Conservation (phyloP, 2,329 filamentous ascomycete species). For the Beauveria rudraprayagi region DNA sequence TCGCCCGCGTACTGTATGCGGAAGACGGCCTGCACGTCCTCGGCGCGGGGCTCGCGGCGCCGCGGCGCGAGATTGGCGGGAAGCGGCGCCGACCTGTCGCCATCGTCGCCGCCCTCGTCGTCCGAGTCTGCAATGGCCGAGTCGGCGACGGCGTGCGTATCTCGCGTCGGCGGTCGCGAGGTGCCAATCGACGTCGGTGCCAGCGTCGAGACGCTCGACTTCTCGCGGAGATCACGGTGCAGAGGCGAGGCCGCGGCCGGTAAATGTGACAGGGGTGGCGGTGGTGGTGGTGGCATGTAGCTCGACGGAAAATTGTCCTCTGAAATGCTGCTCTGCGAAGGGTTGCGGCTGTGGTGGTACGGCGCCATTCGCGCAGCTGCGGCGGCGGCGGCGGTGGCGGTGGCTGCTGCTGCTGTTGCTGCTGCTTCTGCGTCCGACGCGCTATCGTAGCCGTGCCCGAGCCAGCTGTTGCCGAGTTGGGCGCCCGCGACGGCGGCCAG, state of each 20-base stretch:
- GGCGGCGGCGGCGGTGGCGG: neutral
- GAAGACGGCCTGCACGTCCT: constrained; percentile 89
- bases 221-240: constrained; percentile 42
- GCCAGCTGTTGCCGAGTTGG: constrained; percentile 31
- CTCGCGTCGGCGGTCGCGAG: constrained; percentile 51
- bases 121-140: constrained; percentile 33
- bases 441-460: constrained; percentile 17
- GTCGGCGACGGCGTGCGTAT: constrained; percentile 27
- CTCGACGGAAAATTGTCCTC: constrained; percentile 31
- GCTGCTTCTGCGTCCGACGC: neutral
- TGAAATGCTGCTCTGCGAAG: constrained; percentile 40
- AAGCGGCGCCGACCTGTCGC: constrained; percentile 12
- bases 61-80: constrained; percentile 27
- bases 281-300: constrained; percentile 29
- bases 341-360: constrained; percentile 32
- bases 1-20: constrained; percentile 85
- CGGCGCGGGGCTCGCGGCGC: constrained; percentile 65
- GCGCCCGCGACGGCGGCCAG: constrained; percentile 72
- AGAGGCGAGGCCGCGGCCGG: constrained; percentile 23
- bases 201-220: constrained; percentile 55
- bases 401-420: neutral
- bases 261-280: neutral
- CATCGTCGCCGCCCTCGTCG: constrained; percentile 18
- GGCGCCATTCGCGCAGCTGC: constrained; percentile 16
- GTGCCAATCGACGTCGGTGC: constrained; percentile 45